Evolutionary conservation across 2,329 filamentous ascomycete species (phyloP), one percentile per base, ranked within the genome.

Genomic region (Colletotrichum tropicale): DNA sequence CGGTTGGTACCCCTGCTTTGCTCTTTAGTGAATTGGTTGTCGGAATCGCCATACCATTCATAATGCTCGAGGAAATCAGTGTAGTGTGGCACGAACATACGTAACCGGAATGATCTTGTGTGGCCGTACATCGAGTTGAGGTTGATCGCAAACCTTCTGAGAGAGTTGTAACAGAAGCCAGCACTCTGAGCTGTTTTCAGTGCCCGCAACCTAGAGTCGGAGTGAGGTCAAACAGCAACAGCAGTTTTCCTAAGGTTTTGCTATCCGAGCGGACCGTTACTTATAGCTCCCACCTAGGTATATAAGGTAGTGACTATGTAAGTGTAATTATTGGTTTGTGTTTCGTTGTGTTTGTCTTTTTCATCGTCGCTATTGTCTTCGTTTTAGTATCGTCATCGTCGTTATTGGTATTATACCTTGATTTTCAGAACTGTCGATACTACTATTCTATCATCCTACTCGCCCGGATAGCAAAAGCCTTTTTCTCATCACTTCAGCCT

Each of bases 31-130:
- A 6, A 9, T 21, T 21, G 6, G n/a, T 52, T 1, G n/a, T 21
- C 10, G 6, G 10, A 48, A 48, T n/a, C 38, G 3, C 18, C 38
- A n/a, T n/a, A 0, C 1, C 38, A n/a, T n/a, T n/a, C 9, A n/a
- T 12, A 48, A 1, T 12, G 18, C 38, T n/a, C 5, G 38, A 9
- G 9, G 3, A 6, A 6, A 3, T 48, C 3, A 1, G 3, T n/a
- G 38, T 12, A 0, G n/a, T 3, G 6, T 1, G 9, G 18, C 38
- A n/a, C 38, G 5, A 5, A 48, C 36, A 18, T 38, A 8, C 4
- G 5, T 43, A 18, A 10, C 6, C 18, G 18, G 9, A 48, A 10
- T 12, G 2, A 6, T 6, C 4, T 52, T 13, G 0, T 12, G 10
- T 7, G n/a, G 43, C n/a, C 10, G n/a, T n/a, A 7, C 6, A 21